Evolutionary conservation across 331 rosid genomes (phyloP), one percentile per base, ranked within the genome.

Genomic region (Dryas integrifolia): DNA sequence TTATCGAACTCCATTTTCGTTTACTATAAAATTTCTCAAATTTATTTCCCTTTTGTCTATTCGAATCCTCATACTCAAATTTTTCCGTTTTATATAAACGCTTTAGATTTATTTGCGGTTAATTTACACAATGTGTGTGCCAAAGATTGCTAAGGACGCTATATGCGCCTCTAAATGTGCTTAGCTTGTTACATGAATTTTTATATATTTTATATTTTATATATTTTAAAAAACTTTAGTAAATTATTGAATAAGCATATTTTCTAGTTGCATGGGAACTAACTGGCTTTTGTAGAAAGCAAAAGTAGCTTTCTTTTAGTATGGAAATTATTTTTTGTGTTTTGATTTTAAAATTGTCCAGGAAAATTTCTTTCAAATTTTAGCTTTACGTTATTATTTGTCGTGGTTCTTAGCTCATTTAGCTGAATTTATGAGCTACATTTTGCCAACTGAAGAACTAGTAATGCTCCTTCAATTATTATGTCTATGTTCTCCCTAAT

Each of bases 101-200:
- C 26, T 58, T 59, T 76, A 73, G 67, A 58, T 75, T 81, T 53
- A 46, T 47, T 67, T 68, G 40, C 65, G 38, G 67, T 73, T 64
- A 57, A 77, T 83, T 71, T 49, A 12, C 60, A 48, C 87, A 86
- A 86, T 86, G 89, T 84, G 26, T 76, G 65, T 80, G 75, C 67
- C 69, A 60, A 57, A 59, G 65, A 67, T 58, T 35, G 56, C 69
- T 47, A 43, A 63, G 61, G 77, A 70, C 67, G 72, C 62, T 63
- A 40, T 79, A 41, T 79, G 66, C 4, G 41, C 67, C 66, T 76
- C 49, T 67, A 51, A 63, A 52, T 63, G 68, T 40, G 72, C 70
- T 69, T 24, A 43, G 46, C 62, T 77, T 77, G 62, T 46, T 72
- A 3, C 16, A 35, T 60, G 57, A 60, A 55, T 70, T 41, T 30